Evolutionary conservation across 768 basidiomycete genomes (phyloP).

Genomic region (Leccinum arenicola): DNA sequence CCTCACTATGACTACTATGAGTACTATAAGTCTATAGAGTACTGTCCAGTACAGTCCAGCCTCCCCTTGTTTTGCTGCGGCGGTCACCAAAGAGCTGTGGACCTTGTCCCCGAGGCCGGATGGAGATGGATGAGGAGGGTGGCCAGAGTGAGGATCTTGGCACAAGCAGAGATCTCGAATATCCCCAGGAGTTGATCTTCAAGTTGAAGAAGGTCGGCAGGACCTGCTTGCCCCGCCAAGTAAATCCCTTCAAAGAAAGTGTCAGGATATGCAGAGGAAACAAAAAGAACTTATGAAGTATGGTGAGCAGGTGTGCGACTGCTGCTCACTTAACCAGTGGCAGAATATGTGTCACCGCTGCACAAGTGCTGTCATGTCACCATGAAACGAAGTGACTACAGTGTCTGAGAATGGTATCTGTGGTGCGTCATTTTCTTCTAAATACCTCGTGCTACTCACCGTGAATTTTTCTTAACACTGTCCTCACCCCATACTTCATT

Average conservation of each 20-base stretch:
- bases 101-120: neutral
- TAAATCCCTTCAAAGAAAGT: neutral
- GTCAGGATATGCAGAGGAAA: neutral
- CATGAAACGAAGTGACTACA: no score
- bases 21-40: no score
- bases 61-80: no score
- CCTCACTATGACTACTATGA: no score
- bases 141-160: neutral
- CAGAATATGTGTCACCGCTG: neutral
- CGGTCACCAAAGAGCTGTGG: neutral
- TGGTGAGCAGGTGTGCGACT: neutral
- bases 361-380: no score
- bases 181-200: neutral
- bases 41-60: no score
- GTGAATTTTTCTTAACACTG: no score
- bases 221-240: neutral
- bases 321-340: neutral
- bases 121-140: neutral
- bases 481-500: no score
- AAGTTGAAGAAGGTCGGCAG: neutral
- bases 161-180: neutral
- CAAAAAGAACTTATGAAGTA: neutral
- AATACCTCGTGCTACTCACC: no score
- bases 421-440: no score
- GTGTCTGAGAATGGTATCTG: rapidly evolving